Base-by-base conservation (phyloP, 805 yeast species). In the Sungouiozyma intestinalis region DNA sequence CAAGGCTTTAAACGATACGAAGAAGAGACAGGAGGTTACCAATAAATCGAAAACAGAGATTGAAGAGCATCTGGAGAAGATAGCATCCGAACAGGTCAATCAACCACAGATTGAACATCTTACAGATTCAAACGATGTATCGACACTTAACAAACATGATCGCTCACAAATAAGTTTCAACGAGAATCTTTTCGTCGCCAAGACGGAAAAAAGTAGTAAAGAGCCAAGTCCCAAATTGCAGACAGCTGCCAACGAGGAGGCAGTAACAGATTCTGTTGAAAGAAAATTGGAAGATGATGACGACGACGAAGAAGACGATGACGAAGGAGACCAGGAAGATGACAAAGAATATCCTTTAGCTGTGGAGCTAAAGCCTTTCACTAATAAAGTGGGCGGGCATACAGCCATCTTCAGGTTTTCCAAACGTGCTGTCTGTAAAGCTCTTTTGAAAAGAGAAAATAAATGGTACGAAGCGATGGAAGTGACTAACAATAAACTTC, bases 371-470 rank as follows among this genome's bases (percentile, higher is more conserved):
- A 76, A 85, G 41, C 97, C 97, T 1, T 90, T 88, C 64, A 79
- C 81, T 43, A 87, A 92, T 58, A 87, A 85, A 57, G 97, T 92
- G 17, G 99, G 99, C 6, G 99, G 99, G 0, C 99, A 92, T 59
- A 90, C 97, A 0, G 97, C 97, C 1, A 87, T 92, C 31, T 92
- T 90, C 66, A 75, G 90, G 49, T 92, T 92, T 58, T 82, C 94
- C 3, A 84, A 79, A 51, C 71, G 85, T 45, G 97, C 97, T 0
- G 95, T 92, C 15, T 92, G 97, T 62, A 92, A 92, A 62, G 92
- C 92, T 1, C 68, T 94, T 46, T 85, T 87, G 46, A 86, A 85
- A 53, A 72, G 95, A 44, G 99, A 92, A 57, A 85, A 92, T 63
- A 65, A 70, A 47, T 88, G 95, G 82, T 92, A 92, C 62, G 98